phyloP scores from a whole-genome alignment of 1,139 yeast species.

The Sugiyamaella sp. region DNA sequence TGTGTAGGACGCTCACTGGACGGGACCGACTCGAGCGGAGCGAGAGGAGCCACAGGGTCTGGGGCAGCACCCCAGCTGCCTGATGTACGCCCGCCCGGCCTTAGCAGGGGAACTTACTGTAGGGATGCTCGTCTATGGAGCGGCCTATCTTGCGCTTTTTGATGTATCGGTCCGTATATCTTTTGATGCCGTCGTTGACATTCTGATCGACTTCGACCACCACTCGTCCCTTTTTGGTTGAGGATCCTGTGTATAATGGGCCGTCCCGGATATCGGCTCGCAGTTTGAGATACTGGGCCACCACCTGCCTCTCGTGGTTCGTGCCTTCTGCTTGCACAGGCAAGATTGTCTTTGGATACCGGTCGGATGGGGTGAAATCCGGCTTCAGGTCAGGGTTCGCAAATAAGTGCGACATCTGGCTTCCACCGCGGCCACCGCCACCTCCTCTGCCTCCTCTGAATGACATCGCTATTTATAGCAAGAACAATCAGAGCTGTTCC shows the following conservation, averaged over 20 bases:
- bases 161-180: slow-evolving; percentile 48
- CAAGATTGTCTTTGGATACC: slow-evolving; percentile 38
- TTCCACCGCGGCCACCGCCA: slow-evolving; percentile 27
- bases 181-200: slow-evolving; percentile 40
- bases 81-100: not conserved
- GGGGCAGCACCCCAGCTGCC: slow-evolving; percentile 1
- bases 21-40: not conserved
- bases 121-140: slow-evolving; percentile 83
- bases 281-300: slow-evolving; percentile 66
- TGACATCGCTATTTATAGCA: slow-evolving; percentile 28
- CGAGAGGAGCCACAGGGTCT: not conserved
- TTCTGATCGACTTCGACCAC: slow-evolving; percentile 37
- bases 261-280: slow-evolving; percentile 66
- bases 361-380: slow-evolving; percentile 36
- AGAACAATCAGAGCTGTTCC: too few relatives aligned
- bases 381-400: slow-evolving; percentile 34
- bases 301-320: slow-evolving; percentile 58
- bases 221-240: slow-evolving; percentile 30
- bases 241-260: slow-evolving; percentile 74
- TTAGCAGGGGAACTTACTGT: slow-evolving; percentile 34
- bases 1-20: too few relatives aligned
- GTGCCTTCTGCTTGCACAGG: slow-evolving; percentile 73
- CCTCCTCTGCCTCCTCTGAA: slow-evolving; percentile 34
- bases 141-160: slow-evolving; percentile 75
- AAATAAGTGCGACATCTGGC: slow-evolving; percentile 25